Percentiles rank a stretch among this genome's conserved stretches.
Conservation (phyloP, 805 yeast genomes). For the Metschnikowia noctiluminum region DNA sequence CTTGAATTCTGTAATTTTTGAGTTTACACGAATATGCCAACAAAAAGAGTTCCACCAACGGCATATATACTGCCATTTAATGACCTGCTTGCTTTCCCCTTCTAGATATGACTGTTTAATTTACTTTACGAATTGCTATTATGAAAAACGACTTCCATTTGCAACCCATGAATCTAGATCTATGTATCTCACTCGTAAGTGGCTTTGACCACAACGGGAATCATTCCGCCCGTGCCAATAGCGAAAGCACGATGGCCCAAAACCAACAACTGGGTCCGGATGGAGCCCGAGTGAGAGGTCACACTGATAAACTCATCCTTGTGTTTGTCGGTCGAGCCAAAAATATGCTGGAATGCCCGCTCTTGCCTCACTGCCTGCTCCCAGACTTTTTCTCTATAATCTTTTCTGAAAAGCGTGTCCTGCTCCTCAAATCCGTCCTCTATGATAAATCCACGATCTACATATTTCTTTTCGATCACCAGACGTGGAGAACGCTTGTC, state of each 20-base stretch:
- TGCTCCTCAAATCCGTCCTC: conserved; percentile 46
- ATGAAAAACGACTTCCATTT: too few relatives aligned
- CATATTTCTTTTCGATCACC: conserved; percentile 39
- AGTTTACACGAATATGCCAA: too few relatives aligned
- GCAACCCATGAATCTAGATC: background rate
- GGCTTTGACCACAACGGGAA: conserved; percentile 51
- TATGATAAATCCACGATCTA: conserved; percentile 36
- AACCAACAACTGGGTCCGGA: conserved; percentile 46
- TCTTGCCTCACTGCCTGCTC: conserved; percentile 39
- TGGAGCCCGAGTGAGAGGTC: conserved; percentile 53
- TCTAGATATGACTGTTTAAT: too few relatives aligned
- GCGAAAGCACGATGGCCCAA: conserved; percentile 47
- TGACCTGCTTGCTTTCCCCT: too few relatives aligned
- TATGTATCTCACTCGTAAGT: conserved; percentile 16
- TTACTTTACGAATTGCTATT: too few relatives aligned
- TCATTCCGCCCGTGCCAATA: conserved; percentile 54
- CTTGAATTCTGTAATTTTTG: too few relatives aligned
- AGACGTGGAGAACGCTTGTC: conserved; percentile 42
- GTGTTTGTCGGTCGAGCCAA: conserved; percentile 17
- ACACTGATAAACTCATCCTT: conserved; percentile 33
- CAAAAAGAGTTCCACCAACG: too few relatives aligned
- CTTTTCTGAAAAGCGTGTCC: conserved; percentile 40
- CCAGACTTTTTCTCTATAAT: conserved; percentile 38
- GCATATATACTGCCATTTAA: too few relatives aligned
- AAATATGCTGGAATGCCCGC: conserved; percentile 35